Evolutionary conservation across 768 basidiomycete genomes (phyloP), one percentile per base, ranked within the genome.

Genomic region (Macrolepiota fuliginosa): DNA sequence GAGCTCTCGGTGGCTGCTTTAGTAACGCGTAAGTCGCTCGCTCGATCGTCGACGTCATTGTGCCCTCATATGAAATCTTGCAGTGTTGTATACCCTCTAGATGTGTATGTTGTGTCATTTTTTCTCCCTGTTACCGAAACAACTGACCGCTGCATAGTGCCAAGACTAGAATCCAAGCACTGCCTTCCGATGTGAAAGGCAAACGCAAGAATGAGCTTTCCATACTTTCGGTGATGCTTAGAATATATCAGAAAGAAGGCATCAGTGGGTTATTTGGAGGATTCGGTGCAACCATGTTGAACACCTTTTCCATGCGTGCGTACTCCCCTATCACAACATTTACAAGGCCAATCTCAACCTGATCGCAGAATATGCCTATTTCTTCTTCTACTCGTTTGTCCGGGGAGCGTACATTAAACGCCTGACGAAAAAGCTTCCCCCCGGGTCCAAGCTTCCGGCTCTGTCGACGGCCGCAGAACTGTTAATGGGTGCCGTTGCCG

Each of bases 321-420:
- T 84, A 24, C 22, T 29, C 13, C 22, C 32, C 3, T 42, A 29
- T 29, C 47, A 37, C 40, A 22, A 22, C 15, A 57, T 64, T 62
- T 55, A 67, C 65, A 4, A 22, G 35, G 5, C 36, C 37, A 11
- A 49, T 49, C 25, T 27, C 11, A 62, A 12, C 27, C 9, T 55
- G 39, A 32, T 55, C 37, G 46, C 64, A 97, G 96, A 97, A 86
- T 98, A 96, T 71, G 96, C 97, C 25, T 99, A 99, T 78, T 99
- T 99, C 82, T 98, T 96, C 83, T 98, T 97, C 79, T 98, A 98
- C 73, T 91, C 95, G 22, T 81, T 94, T 73, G 90, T 98, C 25
- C 86, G 97, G 65, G 86, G 82, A 22, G 82, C 90, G 4, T 95
- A 95, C 75, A 84, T 91, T 67, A 88, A 85, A 68, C 84, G 92